Evolutionary conservation across 2,329 filamentous ascomycete genomes (phyloP).

Genomic region (Trichoderma sp.): DNA sequence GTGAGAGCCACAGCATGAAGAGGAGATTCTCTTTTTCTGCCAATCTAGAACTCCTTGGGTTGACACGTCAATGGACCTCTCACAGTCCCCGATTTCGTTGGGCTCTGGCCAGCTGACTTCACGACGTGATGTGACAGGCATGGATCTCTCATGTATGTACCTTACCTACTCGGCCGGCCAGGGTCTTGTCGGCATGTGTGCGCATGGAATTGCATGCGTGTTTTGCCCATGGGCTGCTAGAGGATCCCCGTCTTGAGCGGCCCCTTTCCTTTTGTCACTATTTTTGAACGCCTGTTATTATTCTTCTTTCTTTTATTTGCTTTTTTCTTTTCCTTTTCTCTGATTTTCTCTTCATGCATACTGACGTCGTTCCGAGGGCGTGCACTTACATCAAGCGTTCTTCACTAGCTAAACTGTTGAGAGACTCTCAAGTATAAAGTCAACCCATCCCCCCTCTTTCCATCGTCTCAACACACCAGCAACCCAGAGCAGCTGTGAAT

Average conservation of each 20-base stretch:
- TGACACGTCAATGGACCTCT: conserved; percentile 30
- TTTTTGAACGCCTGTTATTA: neutral
- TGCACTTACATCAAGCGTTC: neutral
- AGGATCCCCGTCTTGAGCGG: neutral
- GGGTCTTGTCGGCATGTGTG: neutral
- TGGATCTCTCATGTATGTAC: conserved; percentile 10
- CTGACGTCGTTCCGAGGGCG: conserved; percentile 4
- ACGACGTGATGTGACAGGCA: conserved; percentile 26
- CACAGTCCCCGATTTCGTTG: conserved; percentile 18
- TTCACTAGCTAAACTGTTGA: neutral
- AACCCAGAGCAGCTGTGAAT: neutral
- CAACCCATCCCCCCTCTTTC: neutral
- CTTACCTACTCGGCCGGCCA: neutral
- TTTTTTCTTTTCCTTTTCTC: neutral
- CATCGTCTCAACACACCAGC: neutral
- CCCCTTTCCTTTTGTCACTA: neutral
- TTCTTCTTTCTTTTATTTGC: neutral
- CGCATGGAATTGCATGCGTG: neutral
- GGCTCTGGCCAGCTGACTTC: conserved; percentile 24
- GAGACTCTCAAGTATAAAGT: conserved; percentile 24
- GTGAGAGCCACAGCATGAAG: conserved; percentile 2
- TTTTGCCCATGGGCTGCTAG: neutral
- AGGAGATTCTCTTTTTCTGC: conserved; percentile 21
- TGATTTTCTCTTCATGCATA: neutral
- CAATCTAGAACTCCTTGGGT: conserved; percentile 33